Conservation (phyloP, 495 filamentous ascomycete species). For the Talaromyces liani region DNA sequence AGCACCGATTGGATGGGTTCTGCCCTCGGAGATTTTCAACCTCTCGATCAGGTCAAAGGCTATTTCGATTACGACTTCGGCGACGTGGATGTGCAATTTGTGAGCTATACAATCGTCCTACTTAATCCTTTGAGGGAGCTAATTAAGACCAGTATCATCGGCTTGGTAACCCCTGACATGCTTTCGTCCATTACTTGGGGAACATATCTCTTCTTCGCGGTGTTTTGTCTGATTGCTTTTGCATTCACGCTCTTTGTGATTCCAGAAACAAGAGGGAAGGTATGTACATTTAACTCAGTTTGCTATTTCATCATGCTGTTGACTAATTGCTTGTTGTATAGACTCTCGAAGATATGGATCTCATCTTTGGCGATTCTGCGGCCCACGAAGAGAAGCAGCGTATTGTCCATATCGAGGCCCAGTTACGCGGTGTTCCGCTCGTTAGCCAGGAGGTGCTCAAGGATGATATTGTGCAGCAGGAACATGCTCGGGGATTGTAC, state of each 20-base stretch:
- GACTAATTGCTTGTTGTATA: too few species aligned
- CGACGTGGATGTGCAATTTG: conserved; percentile 40
- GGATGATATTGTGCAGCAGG: conserved; percentile 20
- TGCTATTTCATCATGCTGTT: not conserved
- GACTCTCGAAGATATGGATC: conserved; percentile 54
- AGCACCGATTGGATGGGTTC: conserved; percentile 36
- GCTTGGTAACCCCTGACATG: conserved; percentile 72
- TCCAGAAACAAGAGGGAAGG: conserved; percentile 53
- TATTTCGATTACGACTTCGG: conserved; percentile 30
- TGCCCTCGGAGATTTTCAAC: conserved; percentile 36
- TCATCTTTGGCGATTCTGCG: conserved; percentile 66
- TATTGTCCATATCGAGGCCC: conserved; percentile 65
- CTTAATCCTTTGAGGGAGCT: not conserved
- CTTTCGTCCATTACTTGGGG: conserved; percentile 62
- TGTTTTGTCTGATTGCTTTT: conserved; percentile 58
- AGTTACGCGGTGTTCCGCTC: conserved; percentile 41
- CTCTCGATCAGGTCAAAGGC: conserved; percentile 31
- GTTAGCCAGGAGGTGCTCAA: conserved; percentile 19
- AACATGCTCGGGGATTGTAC: not conserved
- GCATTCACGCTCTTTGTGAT: conserved; percentile 52
- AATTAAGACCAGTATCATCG: conserved; percentile 45
- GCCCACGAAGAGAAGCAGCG: conserved; percentile 64
- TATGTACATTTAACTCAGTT: conserved; percentile 5
- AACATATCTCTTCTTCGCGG: conserved; percentile 73
- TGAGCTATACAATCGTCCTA: conserved; percentile 12